Base-by-base conservation (phyloP, 2,329 filamentous ascomycete species). In the Cladosporium sp. region DNA sequence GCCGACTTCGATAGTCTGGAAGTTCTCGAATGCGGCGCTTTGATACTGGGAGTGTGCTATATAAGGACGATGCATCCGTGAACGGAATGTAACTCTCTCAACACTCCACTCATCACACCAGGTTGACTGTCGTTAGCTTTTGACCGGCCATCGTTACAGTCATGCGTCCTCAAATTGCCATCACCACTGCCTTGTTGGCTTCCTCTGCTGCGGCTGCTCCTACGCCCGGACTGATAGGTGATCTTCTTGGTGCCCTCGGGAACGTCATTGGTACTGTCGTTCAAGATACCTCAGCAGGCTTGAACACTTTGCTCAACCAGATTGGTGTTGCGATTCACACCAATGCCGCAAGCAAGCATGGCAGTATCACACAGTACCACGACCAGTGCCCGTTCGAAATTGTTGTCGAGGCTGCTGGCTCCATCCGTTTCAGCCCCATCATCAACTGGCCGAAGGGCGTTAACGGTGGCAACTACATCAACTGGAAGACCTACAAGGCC, bases 401-500 rank as follows among this genome's bases (percentile, higher is more conserved):
- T 15, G 40, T 15, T 13, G 36, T 17, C 10, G 24, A 37, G 1
- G 22, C 24, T 5, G 20, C 44, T 25, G 35, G 45, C 17, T n/a
- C 9, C 22, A 12, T 22, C 4, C 53, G 45, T 1, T 49, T 39
- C 53, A 25, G 22, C 19, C 42, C 24, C 9, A 32, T 12, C 36
- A 56, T 56, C 22, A 49, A 48, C 53, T 56, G 53, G 53, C 53
- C 53, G 1, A 37, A 40, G 2, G 53, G 53, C 19, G 42, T 54
- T 28, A 54, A 54, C 7, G 51, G 51, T 12, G 51, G 39, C 51
- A 59, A 60, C 3, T 65, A 59, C 45, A 58, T 64, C 32, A 36
- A 65, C 56, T 65, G 63, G 63, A 61, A 55, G 40, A 62, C 61
- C 8, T 65, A 59, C 60, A 59, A 59, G 40, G 61, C 60, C 37